phyloP scores from a whole-genome alignment of 805 yeast genomes.

The Monosporozyma aerobia region DNA sequence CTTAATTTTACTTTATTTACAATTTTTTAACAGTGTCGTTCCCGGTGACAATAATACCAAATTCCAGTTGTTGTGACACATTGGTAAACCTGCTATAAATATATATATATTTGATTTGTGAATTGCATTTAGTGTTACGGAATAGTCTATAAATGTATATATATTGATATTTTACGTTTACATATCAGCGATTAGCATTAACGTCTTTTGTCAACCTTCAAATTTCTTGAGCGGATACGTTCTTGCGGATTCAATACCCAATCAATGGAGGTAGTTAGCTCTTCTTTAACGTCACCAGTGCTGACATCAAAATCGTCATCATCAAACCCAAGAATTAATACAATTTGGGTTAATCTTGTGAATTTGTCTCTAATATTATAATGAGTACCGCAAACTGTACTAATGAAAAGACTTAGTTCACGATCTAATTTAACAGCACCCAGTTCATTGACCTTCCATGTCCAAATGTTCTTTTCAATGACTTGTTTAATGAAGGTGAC shows the following conservation, averaged over 20 bases:
- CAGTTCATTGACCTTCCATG: constrained; percentile 62
- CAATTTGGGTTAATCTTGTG: constrained; percentile 73
- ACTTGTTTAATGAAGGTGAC: constrained; percentile 46
- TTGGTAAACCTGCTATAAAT: no score
- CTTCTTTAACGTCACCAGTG: constrained; percentile 32
- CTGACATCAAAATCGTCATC: constrained; percentile 41
- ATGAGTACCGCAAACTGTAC: constrained; percentile 60
- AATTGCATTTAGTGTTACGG: not conserved
- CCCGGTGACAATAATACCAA: not conserved
- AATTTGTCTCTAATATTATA: constrained; percentile 73
- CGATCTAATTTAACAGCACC: constrained; percentile 81
- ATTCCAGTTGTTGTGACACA: not conserved
- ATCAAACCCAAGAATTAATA: constrained; percentile 73
- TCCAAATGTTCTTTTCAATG: constrained; percentile 61
- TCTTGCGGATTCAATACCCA: constrained; percentile 81
- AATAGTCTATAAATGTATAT: not conserved
- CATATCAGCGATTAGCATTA: not conserved
- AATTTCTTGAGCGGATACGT: constrained; percentile 49
- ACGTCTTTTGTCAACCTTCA: constrained; percentile 37
- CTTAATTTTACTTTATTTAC: not conserved
- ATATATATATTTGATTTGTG: not conserved
- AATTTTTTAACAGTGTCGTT: constrained; percentile 1
- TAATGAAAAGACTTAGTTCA: constrained; percentile 65
- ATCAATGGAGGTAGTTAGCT: constrained; percentile 34
- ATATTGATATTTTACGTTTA: not conserved